Conservation (phyloP, 1,284 basidiomycete species). For the Puccinia horiana region DNA sequence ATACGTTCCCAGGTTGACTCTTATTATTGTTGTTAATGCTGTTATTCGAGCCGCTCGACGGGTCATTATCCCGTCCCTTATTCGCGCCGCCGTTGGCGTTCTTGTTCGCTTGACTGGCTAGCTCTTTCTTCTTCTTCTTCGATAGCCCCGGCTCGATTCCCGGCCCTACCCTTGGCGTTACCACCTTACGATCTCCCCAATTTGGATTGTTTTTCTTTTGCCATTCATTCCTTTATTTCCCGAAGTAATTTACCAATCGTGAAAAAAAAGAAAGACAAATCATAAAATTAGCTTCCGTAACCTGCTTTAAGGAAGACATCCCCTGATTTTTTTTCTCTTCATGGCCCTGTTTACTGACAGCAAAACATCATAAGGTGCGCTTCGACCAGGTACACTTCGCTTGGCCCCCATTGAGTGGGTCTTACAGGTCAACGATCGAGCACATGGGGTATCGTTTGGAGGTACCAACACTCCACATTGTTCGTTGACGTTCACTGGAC, state of each 20-base stretch:
- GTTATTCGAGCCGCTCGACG: neutral
- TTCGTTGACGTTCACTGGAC: constrained; percentile 83
- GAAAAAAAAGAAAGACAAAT: too few relatives aligned
- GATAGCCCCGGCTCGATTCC: constrained; percentile 39
- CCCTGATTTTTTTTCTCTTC: neutral
- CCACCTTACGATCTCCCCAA: constrained; percentile 57
- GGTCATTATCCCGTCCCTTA: neutral
- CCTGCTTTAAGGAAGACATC: neutral
- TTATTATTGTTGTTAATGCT: neutral
- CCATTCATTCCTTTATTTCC: constrained; percentile 69
- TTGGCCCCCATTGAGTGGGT: constrained; percentile 97
- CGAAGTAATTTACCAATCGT: neutral
- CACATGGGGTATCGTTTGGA: constrained; percentile 88
- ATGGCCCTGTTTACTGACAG: constrained; percentile 58
- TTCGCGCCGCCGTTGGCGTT: neutral
- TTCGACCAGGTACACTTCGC: constrained; percentile 83
- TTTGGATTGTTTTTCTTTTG: constrained; percentile 88
- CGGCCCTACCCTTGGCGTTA: constrained; percentile 39
- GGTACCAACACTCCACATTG: constrained; percentile 93
- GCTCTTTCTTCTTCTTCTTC: constrained; percentile 47
- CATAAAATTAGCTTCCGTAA: neutral
- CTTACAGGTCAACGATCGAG: constrained; percentile 96
- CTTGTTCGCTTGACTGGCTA: neutral
- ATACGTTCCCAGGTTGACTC: constrained; percentile 11
- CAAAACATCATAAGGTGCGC: constrained; percentile 80